Evolutionary conservation across 352 stramenopile genomes (phyloP).

Genomic region (Phytophthora quininea): DNA sequence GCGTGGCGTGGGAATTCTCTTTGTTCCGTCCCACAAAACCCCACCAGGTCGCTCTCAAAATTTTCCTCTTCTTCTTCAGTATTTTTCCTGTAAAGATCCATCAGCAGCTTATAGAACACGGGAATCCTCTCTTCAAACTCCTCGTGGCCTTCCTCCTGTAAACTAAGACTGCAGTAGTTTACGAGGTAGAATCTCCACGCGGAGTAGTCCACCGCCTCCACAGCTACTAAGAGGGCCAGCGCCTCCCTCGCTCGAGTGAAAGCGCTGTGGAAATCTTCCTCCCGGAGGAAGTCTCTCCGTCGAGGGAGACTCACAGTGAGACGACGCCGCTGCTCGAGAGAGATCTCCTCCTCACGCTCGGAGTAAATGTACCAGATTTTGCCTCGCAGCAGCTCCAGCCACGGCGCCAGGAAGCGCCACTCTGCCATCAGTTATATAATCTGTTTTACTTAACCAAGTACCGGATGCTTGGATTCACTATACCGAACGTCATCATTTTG

Average conservation of each 20-base stretch:
- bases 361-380: no score
- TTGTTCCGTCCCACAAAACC: not conserved
- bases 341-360: no score
- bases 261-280: no score
- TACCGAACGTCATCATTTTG: no score
- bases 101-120: not conserved
- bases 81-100: not conserved
- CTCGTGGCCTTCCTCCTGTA: slow-evolving; percentile 9
- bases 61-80: not conserved
- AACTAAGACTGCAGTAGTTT: slow-evolving; percentile 20
- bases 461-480: no score
- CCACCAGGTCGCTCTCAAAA: not conserved
- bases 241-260: not conserved
- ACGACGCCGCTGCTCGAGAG: no score
- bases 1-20: not conserved
- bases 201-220: not conserved
- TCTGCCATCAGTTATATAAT: no score
- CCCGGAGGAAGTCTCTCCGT: no score
- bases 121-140: slow-evolving; percentile 18
- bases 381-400: no score
- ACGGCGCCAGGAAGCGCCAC: no score
- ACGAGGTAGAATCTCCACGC: slow-evolving; percentile 27
- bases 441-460: no score
- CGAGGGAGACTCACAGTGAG: no score
- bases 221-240: not conserved